Conservation (phyloP, 768 basidiomycete genomes). For the Terana coerulea region DNA sequence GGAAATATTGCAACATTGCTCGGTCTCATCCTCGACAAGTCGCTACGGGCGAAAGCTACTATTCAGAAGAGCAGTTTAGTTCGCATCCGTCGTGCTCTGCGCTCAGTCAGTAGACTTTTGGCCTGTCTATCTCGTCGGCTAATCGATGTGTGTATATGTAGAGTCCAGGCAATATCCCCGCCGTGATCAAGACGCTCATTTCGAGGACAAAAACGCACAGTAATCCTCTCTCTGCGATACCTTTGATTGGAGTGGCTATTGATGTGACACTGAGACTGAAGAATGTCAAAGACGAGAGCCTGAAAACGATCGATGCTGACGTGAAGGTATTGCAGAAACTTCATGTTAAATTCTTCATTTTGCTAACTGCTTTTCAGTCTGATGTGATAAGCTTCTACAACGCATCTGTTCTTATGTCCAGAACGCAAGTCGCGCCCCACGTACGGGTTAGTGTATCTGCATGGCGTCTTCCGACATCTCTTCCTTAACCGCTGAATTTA, state of each 20-base stretch:
- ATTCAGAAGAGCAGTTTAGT: conserved; percentile 60
- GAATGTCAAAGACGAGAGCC: conserved; percentile 40
- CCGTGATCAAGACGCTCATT: conserved; percentile 52
- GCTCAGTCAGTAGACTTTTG: conserved; percentile 42
- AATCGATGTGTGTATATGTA: conserved; percentile 7
- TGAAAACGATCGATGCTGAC: conserved; percentile 40
- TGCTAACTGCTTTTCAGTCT: conserved; percentile 33
- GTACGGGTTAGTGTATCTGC: conserved; percentile 41
- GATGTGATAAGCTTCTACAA: conserved; percentile 60
- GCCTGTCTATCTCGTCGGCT: background rate
- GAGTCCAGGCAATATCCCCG: conserved; percentile 41
- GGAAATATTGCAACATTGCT: conserved; percentile 56
- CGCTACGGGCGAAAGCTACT: conserved; percentile 50
- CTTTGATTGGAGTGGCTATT: conserved; percentile 65
- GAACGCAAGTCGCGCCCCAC: conserved; percentile 56
- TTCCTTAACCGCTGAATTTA: conserved; percentile 22
- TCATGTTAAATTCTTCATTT: background rate
- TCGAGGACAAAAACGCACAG: conserved; percentile 46
- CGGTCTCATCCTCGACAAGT: conserved; percentile 52
- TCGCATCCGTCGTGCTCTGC: conserved; percentile 60
- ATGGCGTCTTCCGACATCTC: background rate
- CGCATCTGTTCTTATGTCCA: conserved; percentile 62
- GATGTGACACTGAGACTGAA: conserved; percentile 72
- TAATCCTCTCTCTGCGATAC: conserved; percentile 35
- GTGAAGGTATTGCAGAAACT: conserved; percentile 37